Evolutionary conservation across 176 grass and related monocot species (phyloP).

Genomic region (Cenchrus purpureus): DNA sequence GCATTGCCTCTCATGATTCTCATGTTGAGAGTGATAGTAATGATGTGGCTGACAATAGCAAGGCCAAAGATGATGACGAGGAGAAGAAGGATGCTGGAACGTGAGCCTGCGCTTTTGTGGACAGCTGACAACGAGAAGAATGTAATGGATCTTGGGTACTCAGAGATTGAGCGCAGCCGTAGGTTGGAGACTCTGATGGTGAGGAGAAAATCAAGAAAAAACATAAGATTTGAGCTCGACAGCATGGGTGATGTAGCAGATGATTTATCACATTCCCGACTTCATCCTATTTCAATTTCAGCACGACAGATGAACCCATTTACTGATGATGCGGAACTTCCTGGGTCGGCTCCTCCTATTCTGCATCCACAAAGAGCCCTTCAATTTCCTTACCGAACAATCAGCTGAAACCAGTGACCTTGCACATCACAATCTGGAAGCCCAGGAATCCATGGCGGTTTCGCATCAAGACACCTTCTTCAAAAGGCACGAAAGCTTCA

Average conservation of each 20-base stretch:
- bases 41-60: constrained; percentile 42
- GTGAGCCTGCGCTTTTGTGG: constrained; percentile 54
- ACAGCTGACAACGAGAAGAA: constrained; percentile 76
- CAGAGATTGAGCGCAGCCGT: constrained; percentile 72
- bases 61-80: constrained; percentile 52
- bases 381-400: constrained; percentile 54
- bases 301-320: constrained; percentile 54
- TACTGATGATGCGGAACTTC: constrained; percentile 49
- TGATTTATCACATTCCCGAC: constrained; percentile 46
- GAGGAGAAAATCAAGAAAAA: constrained; percentile 73
- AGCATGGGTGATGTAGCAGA: constrained; percentile 1
- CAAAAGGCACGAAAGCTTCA: constrained; percentile 78
- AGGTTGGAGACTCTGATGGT: constrained; percentile 75
- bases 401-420: constrained; percentile 39
- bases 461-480: constrained; percentile 50
- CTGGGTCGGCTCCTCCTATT: constrained; percentile 84
- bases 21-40: constrained; percentile 36
- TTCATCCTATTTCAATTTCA: constrained; percentile 58
- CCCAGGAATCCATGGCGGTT: constrained; percentile 26
- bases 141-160: constrained; percentile 85
- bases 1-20: constrained; percentile 30
- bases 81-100: constrained; percentile 42
- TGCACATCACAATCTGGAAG: constrained; percentile 25
- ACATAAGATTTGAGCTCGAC: constrained; percentile 63
- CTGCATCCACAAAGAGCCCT: constrained; percentile 56